phyloP scores from a whole-genome alignment of 495 filamentous ascomycete species.

The Achaetomiella virescens region DNA sequence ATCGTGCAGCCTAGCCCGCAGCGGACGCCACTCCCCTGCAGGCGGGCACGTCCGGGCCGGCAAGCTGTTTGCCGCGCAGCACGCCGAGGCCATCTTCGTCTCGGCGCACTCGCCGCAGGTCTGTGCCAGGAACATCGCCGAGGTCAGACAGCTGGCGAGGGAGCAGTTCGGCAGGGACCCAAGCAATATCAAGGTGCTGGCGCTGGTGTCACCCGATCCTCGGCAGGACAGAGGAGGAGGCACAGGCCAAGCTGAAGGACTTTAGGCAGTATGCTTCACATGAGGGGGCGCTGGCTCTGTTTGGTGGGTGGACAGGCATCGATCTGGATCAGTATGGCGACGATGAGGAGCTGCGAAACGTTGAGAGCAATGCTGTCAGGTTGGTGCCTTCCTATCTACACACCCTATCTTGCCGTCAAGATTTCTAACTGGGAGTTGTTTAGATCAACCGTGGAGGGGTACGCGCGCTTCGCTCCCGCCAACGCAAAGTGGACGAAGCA shows the following conservation, averaged over 20 bases:
- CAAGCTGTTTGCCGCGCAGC: conserved; percentile 57
- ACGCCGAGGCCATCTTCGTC: conserved; percentile 54
- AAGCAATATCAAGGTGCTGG: conserved; percentile 48
- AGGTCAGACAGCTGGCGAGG: conserved; percentile 41
- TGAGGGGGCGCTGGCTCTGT: conserved; percentile 54
- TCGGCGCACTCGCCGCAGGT: conserved; percentile 43
- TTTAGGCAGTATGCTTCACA: conserved; percentile 46
- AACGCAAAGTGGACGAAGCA: conserved; percentile 58
- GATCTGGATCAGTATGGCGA: conserved; percentile 49
- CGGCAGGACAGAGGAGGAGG: conserved; percentile 49
- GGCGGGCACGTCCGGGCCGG: conserved; percentile 59
- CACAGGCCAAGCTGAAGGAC: conserved; percentile 44
- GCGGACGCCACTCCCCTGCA: conserved; percentile 60
- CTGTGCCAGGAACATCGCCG: conserved; percentile 42
- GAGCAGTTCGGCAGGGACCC: conserved; percentile 43
- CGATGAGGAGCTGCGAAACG: conserved; percentile 52
- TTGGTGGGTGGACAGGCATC: conserved; percentile 58
- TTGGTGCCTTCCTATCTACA: no score
- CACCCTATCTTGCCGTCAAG: no score
- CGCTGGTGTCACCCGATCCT: conserved; percentile 43
- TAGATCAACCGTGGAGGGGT: conserved; percentile 39
- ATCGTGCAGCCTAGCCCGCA: conserved; percentile 60
- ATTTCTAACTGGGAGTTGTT: no score
- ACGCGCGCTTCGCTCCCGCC: conserved; percentile 30
- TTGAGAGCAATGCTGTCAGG: conserved; percentile 57